Conservation (phyloP, 2,329 filamentous ascomycete species). For the Sphaerulina vaccinii region DNA sequence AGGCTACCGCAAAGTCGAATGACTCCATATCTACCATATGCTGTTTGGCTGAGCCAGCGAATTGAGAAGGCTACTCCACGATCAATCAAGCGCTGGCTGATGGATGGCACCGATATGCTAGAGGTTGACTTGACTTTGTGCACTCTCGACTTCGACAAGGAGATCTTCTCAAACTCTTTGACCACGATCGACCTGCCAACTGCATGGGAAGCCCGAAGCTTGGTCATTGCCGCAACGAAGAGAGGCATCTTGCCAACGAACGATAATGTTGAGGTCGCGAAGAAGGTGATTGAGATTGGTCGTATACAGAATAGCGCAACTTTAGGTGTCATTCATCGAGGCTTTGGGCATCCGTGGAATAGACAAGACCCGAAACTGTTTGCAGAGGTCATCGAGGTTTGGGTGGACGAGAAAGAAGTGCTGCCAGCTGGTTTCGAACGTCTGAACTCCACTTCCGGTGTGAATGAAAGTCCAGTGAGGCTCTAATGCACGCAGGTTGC, state of each 20-base stretch:
- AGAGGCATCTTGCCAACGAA: conserved; percentile 27
- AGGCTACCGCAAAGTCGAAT: conserved; percentile 12
- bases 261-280: conserved; percentile 26
- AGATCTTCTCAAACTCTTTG: conserved; percentile 19
- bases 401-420: conserved; percentile 15
- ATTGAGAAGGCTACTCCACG: conserved; percentile 23
- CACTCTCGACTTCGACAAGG: conserved; percentile 18
- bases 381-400: conserved; percentile 24
- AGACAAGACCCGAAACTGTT: conserved; percentile 29
- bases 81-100: conserved; percentile 24
- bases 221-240: conserved; percentile 32
- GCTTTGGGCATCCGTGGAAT: conserved; percentile 33
- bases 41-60: conserved; percentile 19
- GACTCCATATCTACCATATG: conserved; percentile 19
- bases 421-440: conserved; percentile 2
- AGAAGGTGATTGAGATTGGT: conserved; percentile 24
- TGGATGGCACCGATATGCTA: conserved; percentile 27
- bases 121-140: conserved; percentile 1
- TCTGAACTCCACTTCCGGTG: too few species aligned
- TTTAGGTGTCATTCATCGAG: conserved; percentile 22
- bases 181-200: conserved; percentile 18
- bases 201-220: conserved; percentile 25
- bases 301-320: conserved; percentile 21
- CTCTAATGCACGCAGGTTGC: too few species aligned
- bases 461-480: too few species aligned